Conservation (phyloP, 768 basidiomycete species). For the Kwoniella mangroviensis region DNA sequence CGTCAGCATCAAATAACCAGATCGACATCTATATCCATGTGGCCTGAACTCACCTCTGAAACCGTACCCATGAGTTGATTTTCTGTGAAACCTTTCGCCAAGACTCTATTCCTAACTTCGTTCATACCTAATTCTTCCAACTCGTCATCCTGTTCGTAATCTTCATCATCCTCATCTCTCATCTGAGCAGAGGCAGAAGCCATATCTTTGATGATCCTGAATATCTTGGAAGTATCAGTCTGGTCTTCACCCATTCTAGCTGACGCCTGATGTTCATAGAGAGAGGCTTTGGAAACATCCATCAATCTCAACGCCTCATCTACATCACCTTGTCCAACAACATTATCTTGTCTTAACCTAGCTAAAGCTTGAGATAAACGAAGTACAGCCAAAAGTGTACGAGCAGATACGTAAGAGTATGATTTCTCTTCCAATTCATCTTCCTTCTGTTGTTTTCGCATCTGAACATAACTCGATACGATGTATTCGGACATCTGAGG, state of each 20-base stretch:
- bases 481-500: constrained; percentile 86
- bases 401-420: constrained; percentile 92
- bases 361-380: constrained; percentile 94
- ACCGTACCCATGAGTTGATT: constrained; percentile 86
- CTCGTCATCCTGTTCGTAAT: constrained; percentile 67
- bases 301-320: constrained; percentile 96
- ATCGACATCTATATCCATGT: too few relatives aligned
- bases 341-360: constrained; percentile 80
- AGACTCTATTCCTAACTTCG: constrained; percentile 82
- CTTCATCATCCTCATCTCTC: constrained; percentile 60
- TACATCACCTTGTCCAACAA: constrained; percentile 82
- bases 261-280: constrained; percentile 65
- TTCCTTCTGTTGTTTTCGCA: constrained; percentile 90
- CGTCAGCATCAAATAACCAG: too few relatives aligned
- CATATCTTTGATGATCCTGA: constrained; percentile 89
- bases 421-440: constrained; percentile 85
- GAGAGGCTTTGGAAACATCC: constrained; percentile 92
- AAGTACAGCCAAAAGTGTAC: constrained; percentile 90
- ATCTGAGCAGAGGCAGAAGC: constrained; percentile 56
- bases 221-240: constrained; percentile 81
- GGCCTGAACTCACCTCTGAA: constrained; percentile 66
- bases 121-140: constrained; percentile 77
- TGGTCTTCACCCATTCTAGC: constrained; percentile 74
- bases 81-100: constrained; percentile 88
- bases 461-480: constrained; percentile 91